Base-by-base conservation (phyloP, 495 filamentous ascomycete species). In the Daldinia loculata region DNA sequence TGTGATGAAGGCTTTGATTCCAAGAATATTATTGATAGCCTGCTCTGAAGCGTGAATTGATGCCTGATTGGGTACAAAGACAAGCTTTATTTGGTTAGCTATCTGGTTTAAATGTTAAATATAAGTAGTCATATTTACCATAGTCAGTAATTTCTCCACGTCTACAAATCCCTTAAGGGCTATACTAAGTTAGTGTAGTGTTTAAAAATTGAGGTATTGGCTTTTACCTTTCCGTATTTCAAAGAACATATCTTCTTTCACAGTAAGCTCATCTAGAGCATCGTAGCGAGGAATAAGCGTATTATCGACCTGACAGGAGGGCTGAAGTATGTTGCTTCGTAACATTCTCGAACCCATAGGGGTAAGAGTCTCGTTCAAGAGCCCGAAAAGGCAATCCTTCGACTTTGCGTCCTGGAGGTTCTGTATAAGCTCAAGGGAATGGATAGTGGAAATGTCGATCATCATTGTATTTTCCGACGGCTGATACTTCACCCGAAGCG, bases 391-490 rank as follows among this genome's bases (percentile, higher is more conserved):
- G 72, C 88, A 94, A 56, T 90, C 88, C 59, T 87, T 92, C 0
- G 89, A 96, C 69, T 89, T 92, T 14, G 84, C 76, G 76, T 89
- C 88, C 51, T 91, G 91, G 2, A 94, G 77, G 70, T 97, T 98
- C 76, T 97, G 93, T 7, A 98, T 90, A 24, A 99, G 83, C 78
- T 98, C 95, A 14, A 99, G 83, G 9, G 91, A 92, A 14, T 88
- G 85, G 36, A 97, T 91, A 2, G 96, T 95, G 11, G 91, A 89
- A 1, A 93, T 84, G 76, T 98, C 95, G 68, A 98, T 94, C 81
- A 94, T 91, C 95, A 99, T 97, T 0, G 93, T 91, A 19, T 93
- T 92, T 75, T 97, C 91, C 1, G 93, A 93, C n/a, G 92, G 90
- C 74, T 92, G 89, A 70, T 95, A 97, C 69, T 89, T 91, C 74